phyloP scores from a whole-genome alignment of 2,329 filamentous ascomycete genomes.

The Pseudocercospora pini-densiflorae region DNA sequence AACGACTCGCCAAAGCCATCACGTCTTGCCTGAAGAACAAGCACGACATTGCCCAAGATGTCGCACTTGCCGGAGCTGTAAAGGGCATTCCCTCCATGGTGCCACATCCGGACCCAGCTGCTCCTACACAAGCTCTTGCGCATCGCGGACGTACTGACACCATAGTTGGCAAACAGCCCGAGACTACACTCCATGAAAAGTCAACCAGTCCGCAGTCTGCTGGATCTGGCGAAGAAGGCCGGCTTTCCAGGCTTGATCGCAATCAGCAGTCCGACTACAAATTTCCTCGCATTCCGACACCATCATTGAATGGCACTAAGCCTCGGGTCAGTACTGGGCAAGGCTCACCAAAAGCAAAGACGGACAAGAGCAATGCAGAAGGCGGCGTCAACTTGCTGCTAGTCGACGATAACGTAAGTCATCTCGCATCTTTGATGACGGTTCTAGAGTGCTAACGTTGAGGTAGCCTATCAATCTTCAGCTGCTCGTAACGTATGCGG shows the following conservation, averaged over 20 bases:
- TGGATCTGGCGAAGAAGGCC: constrained; percentile 5
- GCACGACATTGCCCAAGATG: constrained; percentile 4
- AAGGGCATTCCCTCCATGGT: constrained; percentile 20
- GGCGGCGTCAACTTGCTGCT: constrained; percentile 35
- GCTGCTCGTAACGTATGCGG: constrained; percentile 38
- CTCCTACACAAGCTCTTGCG: constrained; percentile 10
- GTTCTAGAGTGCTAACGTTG: neutral
- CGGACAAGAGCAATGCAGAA: constrained; percentile 16
- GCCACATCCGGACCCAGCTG: constrained; percentile 9
- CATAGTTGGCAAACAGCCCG: constrained; percentile 4
- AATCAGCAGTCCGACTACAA: constrained; percentile 26
- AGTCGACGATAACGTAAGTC: constrained; percentile 41
- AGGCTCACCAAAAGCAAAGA: constrained; percentile 13
- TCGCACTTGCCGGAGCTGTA: constrained; percentile 20
- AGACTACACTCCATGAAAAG: neutral
- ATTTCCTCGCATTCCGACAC: constrained; percentile 27
- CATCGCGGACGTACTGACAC: constrained; percentile 17
- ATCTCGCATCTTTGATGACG: too few species aligned
- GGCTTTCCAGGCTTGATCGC: constrained; percentile 18
- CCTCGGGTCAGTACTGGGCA: constrained; percentile 15
- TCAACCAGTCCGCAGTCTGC: constrained; percentile 7
- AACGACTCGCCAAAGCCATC: constrained; percentile 31
- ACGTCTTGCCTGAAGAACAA: constrained; percentile 26
- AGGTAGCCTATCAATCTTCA: constrained; percentile 38
- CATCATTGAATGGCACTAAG: constrained; percentile 26